These are phyloP conservation scores for Scenedesmus sp. DNA, from an alignment of 163 green algal species.

Conservation along the genomic window DNA sequence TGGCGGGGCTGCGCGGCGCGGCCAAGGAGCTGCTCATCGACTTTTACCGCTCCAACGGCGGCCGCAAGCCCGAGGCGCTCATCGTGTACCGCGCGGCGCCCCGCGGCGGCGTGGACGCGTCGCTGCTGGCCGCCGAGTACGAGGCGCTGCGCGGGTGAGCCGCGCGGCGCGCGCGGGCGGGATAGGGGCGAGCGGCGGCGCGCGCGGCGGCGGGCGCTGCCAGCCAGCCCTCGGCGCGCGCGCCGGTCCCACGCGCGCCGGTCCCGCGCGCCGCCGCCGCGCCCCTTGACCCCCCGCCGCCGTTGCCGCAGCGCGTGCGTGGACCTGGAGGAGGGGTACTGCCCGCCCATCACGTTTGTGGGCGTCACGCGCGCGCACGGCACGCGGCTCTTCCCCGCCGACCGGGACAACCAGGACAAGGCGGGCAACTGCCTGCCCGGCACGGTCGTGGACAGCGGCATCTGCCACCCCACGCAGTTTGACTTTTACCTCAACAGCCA, in stretches of 20 bases:
- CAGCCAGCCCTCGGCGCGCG: too few species aligned
- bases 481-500: conserved; percentile 89
- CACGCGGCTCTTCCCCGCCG: conserved; percentile 41
- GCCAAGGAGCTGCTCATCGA: conserved; percentile 76
- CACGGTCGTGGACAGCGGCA: conserved; percentile 75
- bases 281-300: background rate
- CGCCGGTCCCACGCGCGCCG: too few species aligned
- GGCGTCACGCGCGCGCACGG: conserved; percentile 85
- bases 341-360: conserved; percentile 77
- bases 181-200: too few species aligned
- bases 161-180: background rate
- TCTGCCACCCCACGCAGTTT: conserved; percentile 74
- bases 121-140: conserved; percentile 28
- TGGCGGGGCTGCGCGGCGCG: conserved; percentile 60
- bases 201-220: too few species aligned
- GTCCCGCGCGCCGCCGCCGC: too few species aligned
- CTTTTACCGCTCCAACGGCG: conserved; percentile 71
- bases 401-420: conserved; percentile 43
- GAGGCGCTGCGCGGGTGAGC: conserved; percentile 34
- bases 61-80: conserved; percentile 66
- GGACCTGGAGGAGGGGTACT: conserved; percentile 67
- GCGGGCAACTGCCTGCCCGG: conserved; percentile 65
- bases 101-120: background rate
- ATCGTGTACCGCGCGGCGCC: conserved; percentile 69
- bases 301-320: conserved; percentile 50